Evolutionary conservation across 768 basidiomycete species (phyloP).

Genomic region (Agrocybe pediades): DNA sequence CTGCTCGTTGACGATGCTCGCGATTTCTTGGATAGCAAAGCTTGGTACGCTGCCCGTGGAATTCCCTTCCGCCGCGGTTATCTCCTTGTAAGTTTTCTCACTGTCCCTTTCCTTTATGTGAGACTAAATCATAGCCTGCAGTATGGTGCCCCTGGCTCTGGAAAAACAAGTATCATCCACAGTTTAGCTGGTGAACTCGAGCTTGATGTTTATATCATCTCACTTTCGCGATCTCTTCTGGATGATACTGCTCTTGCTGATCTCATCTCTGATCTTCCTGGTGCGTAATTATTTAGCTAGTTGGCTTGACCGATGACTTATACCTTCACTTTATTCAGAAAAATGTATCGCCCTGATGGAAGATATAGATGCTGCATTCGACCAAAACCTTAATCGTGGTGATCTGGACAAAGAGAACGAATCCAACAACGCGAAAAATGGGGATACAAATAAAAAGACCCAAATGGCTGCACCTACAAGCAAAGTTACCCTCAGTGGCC

Average conservation of each 20-base stretch:
- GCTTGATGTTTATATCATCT: conserved; percentile 73
- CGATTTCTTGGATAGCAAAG: conserved; percentile 68
- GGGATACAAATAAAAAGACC: conserved; percentile 6
- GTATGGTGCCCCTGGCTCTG: conserved; percentile 77
- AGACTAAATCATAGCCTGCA: conserved; percentile 21
- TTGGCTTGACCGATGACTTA: background rate
- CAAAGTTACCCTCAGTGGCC: conserved; percentile 68
- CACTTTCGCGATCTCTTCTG: conserved; percentile 61
- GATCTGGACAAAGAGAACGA: conserved; percentile 25
- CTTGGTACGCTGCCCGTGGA: conserved; percentile 76
- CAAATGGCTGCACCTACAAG: conserved; percentile 17
- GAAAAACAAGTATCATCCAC: conserved; percentile 80
- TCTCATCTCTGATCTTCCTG: conserved; percentile 65
- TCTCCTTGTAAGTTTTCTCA: conserved; percentile 49
- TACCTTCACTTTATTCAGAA: conserved; percentile 27
- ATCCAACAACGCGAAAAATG: conserved; percentile 14
- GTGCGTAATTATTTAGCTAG: conserved; percentile 18
- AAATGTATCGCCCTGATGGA: conserved; percentile 80
- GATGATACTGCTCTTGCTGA: conserved; percentile 63
- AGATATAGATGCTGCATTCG: conserved; percentile 82
- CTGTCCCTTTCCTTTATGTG: background rate
- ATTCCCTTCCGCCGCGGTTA: conserved; percentile 85
- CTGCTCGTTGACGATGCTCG: conserved; percentile 65
- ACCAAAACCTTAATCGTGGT: conserved; percentile 38
- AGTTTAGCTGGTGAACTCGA: conserved; percentile 77